Conservation (phyloP, 148 eudicot genomes). For the Rhododendron molle region DNA sequence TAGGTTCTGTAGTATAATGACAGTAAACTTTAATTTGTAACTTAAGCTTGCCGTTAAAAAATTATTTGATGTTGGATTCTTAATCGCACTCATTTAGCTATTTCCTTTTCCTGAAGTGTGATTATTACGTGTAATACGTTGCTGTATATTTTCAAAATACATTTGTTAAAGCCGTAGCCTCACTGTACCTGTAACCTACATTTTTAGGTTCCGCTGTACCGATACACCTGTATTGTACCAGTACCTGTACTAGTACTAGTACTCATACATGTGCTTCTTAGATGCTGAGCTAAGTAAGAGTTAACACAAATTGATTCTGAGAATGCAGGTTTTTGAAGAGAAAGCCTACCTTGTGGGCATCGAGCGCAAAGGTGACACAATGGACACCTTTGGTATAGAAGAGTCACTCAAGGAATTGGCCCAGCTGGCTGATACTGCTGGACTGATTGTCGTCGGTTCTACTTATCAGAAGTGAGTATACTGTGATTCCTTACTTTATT, state of each 20-base stretch:
- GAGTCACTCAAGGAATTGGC: constrained; percentile 86
- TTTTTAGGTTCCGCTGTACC: neutral
- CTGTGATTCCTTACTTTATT: neutral
- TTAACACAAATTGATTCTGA: neutral
- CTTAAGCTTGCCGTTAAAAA: neutral
- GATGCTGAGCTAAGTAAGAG: neutral
- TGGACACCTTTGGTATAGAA: constrained; percentile 60
- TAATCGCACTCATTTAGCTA: neutral
- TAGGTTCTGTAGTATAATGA: neutral
- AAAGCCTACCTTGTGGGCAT: constrained; percentile 89
- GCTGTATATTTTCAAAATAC: neutral
- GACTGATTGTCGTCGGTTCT: constrained; percentile 77
- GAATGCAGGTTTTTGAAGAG: constrained; percentile 75
- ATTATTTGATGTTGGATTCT: neutral
- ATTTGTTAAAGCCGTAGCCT: neutral
- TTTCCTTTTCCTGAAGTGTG: neutral
- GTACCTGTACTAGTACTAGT: neutral
- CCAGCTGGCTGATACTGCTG: constrained; percentile 98
- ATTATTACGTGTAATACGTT: neutral
- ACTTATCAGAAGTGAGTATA: constrained; percentile 81
- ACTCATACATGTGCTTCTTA: neutral
- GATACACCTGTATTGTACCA: neutral
- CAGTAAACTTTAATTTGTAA: neutral
- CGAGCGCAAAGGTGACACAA: constrained; percentile 62
- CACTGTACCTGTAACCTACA: neutral